Percentiles rank a stretch among this genome's conserved stretches.
Evolutionary conservation across 1,139 yeast species (phyloP).

Genomic region (Eremothecium cymbalariae): DNA sequence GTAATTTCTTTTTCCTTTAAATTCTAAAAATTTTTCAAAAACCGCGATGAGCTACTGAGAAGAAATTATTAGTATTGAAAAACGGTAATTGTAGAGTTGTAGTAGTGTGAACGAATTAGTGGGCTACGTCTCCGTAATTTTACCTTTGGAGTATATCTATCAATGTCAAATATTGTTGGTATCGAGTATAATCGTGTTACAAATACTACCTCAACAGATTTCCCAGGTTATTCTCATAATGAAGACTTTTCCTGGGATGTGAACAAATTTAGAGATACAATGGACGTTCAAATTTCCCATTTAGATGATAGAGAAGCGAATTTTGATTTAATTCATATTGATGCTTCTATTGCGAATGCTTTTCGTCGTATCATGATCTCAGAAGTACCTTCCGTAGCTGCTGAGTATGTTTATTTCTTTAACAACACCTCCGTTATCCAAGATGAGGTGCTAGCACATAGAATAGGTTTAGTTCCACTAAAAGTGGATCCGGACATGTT

Average conservation of each 20-base stretch:
- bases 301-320: conserved; percentile 66
- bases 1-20: too few species aligned
- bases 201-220: conserved; percentile 77
- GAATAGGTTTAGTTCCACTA: conserved; percentile 87
- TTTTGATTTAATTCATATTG: conserved; percentile 79
- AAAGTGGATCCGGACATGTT: conserved; percentile 85
- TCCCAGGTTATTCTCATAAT: conserved; percentile 69
- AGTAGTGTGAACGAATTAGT: too few species aligned
- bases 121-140: too few species aligned
- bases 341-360: conserved; percentile 91
- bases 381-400: conserved; percentile 93
- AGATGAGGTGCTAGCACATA: conserved; percentile 92
- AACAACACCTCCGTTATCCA: conserved; percentile 95
- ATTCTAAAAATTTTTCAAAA: conserved; percentile 9
- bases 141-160: too few species aligned
- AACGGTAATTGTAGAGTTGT: too few species aligned
- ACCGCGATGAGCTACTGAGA: conserved; percentile 14
- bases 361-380: conserved; percentile 95
- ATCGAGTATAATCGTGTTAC: conserved; percentile 89
- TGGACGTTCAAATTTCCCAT: conserved; percentile 61
- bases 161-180: conserved; percentile 60
- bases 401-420: conserved; percentile 81
- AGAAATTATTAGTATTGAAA: too few species aligned
- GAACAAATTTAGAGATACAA: conserved; percentile 63
- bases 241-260: conserved; percentile 77